Evolutionary conservation across 164 flowering plant genomes (phyloP).

Genomic region (Houttuynia cordata): DNA sequence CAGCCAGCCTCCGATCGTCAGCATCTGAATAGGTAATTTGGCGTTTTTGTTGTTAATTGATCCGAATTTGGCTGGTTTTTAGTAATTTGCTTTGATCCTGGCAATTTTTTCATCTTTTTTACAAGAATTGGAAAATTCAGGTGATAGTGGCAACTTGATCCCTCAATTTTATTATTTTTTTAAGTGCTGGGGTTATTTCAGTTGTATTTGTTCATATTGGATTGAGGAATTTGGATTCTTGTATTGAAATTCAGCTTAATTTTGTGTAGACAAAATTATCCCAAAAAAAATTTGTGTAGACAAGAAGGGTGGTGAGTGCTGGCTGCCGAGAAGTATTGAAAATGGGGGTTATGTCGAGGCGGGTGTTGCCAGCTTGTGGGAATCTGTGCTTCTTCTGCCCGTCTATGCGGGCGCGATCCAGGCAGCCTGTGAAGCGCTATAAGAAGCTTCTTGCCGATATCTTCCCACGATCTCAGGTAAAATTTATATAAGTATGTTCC

Average conservation of each 20-base stretch:
- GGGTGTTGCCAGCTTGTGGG: slow-evolving; percentile 74
- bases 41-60: too few species aligned
- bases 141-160: too few species aligned
- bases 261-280: too few species aligned
- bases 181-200: neutral
- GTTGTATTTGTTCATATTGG: neutral
- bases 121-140: too few species aligned
- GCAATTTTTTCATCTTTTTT: too few species aligned
- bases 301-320: neutral
- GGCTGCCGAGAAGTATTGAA: slow-evolving; percentile 10
- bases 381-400: slow-evolving; percentile 81
- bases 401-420: slow-evolving; percentile 72
- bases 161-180: neutral
- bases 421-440: slow-evolving; percentile 86
- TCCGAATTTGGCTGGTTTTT: too few species aligned
- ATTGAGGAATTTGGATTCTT: neutral
- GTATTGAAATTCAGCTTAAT: neutral
- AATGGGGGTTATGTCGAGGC: slow-evolving; percentile 89
- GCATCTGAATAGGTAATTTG: too few species aligned
- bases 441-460: slow-evolving; percentile 76
- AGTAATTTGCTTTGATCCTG: too few species aligned
- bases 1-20: too few species aligned
- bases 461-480: slow-evolving; percentile 64
- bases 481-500: neutral
- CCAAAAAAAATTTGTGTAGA: too few species aligned